Percentiles rank a stretch among this genome's conserved stretches.
Evolutionary conservation across 805 yeast species (phyloP).

Genomic region (Kluyveromyces aestuarii): DNA sequence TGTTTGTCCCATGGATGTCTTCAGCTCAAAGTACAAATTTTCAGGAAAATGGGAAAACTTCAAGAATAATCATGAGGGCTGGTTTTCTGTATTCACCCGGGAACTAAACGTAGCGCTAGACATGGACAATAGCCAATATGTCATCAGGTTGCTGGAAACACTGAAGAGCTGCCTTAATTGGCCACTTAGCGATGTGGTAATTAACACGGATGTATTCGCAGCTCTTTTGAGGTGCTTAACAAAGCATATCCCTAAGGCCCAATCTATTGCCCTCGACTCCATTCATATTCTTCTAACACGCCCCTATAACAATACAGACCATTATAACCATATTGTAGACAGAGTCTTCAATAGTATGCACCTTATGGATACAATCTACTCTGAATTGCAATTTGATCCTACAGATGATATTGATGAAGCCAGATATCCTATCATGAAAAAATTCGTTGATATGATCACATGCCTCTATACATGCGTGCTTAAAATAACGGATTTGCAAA

Average conservation of each 20-base stretch:
- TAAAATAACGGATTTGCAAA: slow-evolving; percentile 37
- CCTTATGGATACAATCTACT: slow-evolving; percentile 57
- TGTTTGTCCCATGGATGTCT: slow-evolving; percentile 59
- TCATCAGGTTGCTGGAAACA: slow-evolving; percentile 64
- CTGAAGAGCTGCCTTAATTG: slow-evolving; percentile 87
- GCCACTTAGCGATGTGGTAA: slow-evolving; percentile 72
- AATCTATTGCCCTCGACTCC: slow-evolving; percentile 83
- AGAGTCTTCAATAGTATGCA: slow-evolving; percentile 74
- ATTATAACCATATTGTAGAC: slow-evolving; percentile 72
- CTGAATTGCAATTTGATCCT: slow-evolving; percentile 42
- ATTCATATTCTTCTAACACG: slow-evolving; percentile 83
- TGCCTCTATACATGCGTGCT: slow-evolving; percentile 43
- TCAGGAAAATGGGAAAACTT: slow-evolving; percentile 38
- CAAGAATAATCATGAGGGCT: slow-evolving; percentile 68
- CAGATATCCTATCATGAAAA: slow-evolving; percentile 73
- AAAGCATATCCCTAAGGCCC: slow-evolving; percentile 53
- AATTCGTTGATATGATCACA: slow-evolving; percentile 80
- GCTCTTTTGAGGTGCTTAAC: slow-evolving; percentile 53
- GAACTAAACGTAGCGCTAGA: slow-evolving; percentile 38
- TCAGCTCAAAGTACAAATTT: slow-evolving; percentile 55
- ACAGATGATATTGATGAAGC: slow-evolving; percentile 65
- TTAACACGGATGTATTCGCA: slow-evolving; percentile 54
- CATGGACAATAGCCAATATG: slow-evolving; percentile 38
- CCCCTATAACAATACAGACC: slow-evolving; percentile 52
- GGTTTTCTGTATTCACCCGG: slow-evolving; percentile 74